phyloP scores from a whole-genome alignment of 345 rosid genomes.

The Salix arbutifolia region DNA sequence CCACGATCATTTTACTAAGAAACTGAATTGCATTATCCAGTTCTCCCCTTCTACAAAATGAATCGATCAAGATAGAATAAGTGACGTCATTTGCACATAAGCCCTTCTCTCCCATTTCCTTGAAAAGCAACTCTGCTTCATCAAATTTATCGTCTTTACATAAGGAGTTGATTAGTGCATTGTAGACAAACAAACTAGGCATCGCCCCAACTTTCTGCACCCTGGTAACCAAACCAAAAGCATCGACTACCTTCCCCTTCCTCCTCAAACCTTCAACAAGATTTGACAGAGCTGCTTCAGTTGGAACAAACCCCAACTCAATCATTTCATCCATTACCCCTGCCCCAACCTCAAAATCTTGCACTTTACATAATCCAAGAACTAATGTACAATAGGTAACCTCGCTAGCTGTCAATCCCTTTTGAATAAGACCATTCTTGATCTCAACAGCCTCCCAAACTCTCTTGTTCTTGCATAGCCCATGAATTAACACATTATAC shows the following conservation, averaged over 20 bases:
- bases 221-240: constrained; percentile 52
- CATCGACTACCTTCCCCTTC: constrained; percentile 50
- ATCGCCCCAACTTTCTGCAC: constrained; percentile 39
- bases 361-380: constrained; percentile 64
- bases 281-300: constrained; percentile 61
- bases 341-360: constrained; percentile 49
- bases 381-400: constrained; percentile 73
- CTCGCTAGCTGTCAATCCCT: constrained; percentile 48
- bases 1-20: constrained; percentile 49
- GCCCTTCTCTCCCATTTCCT: constrained; percentile 46
- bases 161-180: constrained; percentile 65
- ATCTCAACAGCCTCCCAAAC: constrained; percentile 61
- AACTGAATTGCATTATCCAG: constrained; percentile 50
- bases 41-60: constrained; percentile 70
- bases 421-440: constrained; percentile 45
- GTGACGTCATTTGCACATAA: constrained; percentile 57
- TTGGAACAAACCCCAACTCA: constrained; percentile 49
- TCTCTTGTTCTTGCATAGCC: constrained; percentile 70
- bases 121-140: constrained; percentile 62
- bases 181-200: constrained; percentile 70
- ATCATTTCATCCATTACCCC: constrained; percentile 70
- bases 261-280: constrained; percentile 71
- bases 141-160: constrained; percentile 55
- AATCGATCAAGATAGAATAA: constrained; percentile 68
- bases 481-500: constrained; percentile 75